Evolutionary conservation across 495 filamentous ascomycete species (phyloP), one percentile per base, ranked within the genome.

Genomic region (Xylaria curta): DNA sequence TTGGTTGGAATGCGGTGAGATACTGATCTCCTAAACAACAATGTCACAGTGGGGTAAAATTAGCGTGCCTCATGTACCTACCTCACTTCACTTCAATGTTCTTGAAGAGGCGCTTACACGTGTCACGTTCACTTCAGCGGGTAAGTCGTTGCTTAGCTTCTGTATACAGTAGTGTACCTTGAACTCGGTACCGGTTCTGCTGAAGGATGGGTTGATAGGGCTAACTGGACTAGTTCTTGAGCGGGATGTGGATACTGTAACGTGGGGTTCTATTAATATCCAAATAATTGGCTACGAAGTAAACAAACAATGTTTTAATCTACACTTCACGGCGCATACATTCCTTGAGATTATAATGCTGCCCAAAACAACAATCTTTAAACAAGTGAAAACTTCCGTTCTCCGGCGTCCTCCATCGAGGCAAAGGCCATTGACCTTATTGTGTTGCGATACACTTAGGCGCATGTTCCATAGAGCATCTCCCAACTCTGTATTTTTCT

Each of bases 1-100:
- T 78, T 78, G 74, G 76, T 54, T 19, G 62, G 54, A 60, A 76
- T 67, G 65, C 73, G 67, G 71, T 73, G 71, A 73, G 71, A 61
- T 24, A 69, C 68, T 69, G 71, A 75, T 69, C 70, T 70, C 65
- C 70, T 66, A 69, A 69, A 46, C 66, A 69, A 69, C 66, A 69
- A 42, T 69, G 53, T 69, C 56, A 47, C 40, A 36, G 53, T 47
- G 40, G 62, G 62, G 62, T 67, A 67, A 26, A 56, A 2, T 33
- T 36, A 33, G 44, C 17, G 58, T 53, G 36, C 31, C 42, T 38
- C 47, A 66, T 19, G 31, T 36, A 59, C 28, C 28, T 38, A 38
- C 36, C 36, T 31, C 28, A 31, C 3, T 8, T 59, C 8, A 59
- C 24, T 15, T n/a, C n/a, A n/a, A n/a, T n/a, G n/a, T n/a, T n/a